Percentiles rank a stretch among this genome's conserved stretches.
phyloP scores from a whole-genome alignment of 768 basidiomycete species.

The Amanita polypyramis region DNA sequence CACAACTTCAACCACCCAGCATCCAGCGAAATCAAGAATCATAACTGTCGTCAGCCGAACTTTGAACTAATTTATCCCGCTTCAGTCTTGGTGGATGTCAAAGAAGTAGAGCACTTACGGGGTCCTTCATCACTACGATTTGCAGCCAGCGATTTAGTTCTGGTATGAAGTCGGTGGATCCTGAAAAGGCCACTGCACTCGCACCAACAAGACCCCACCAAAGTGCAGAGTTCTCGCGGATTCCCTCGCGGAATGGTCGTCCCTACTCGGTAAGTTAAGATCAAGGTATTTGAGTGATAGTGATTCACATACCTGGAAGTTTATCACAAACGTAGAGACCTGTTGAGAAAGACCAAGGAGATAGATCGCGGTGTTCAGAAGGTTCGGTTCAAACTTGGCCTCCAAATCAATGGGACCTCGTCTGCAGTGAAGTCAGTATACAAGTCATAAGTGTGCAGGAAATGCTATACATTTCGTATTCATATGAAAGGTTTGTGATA shows the following conservation, averaged over 20 bases:
- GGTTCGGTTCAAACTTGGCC: conserved; percentile 90
- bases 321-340: conserved; percentile 97
- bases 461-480: conserved; percentile 59
- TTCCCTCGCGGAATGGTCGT: conserved; percentile 96
- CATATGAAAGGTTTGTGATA: conserved; percentile 80
- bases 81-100: background rate
- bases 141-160: conserved; percentile 96
- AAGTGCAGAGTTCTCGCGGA: conserved; percentile 89
- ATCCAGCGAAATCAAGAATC: conserved; percentile 82
- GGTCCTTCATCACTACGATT: conserved; percentile 78
- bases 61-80: conserved; percentile 56
- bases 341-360: conserved; percentile 93
- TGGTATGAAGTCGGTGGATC: conserved; percentile 89
- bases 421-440: conserved; percentile 21
- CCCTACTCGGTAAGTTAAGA: conserved; percentile 37
- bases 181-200: conserved; percentile 83
- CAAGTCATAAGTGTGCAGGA: conserved; percentile 5
- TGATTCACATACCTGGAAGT: conserved; percentile 63
- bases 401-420: conserved; percentile 82
- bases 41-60: conserved; percentile 67
- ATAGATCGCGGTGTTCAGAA: conserved; percentile 96
- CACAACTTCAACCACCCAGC: conserved; percentile 69
- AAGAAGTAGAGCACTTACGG: conserved; percentile 35
- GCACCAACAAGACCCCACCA: conserved; percentile 91
- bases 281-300: background rate